Percentiles rank a stretch among this genome's conserved stretches.
These are phyloP conservation scores for Backusella westeae DNA, from an alignment of 192 early-diverging fungal species.

Conservation along the genomic window DNA sequence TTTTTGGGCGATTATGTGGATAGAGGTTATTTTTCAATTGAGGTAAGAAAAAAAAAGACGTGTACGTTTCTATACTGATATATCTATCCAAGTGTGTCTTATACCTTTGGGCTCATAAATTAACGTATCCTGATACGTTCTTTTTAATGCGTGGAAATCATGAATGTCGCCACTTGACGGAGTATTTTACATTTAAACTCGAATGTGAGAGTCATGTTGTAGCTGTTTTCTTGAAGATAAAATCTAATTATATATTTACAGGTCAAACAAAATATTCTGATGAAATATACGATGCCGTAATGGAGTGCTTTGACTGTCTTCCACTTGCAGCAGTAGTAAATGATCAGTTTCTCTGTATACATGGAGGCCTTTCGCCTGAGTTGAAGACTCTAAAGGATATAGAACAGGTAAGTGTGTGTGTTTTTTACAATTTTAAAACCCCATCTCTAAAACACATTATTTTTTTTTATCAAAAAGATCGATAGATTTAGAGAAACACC, in stretches of 20 bases:
- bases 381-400: slow-evolving; percentile 89
- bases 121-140: slow-evolving; percentile 83
- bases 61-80: not conserved
- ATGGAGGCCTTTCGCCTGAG: slow-evolving; percentile 92
- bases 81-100: slow-evolving; percentile 69
- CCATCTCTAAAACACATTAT: slow-evolving; percentile 41
- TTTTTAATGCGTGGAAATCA: slow-evolving; percentile 95
- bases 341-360: slow-evolving; percentile 87
- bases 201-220: slow-evolving; percentile 77
- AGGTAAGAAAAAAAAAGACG: slow-evolving; percentile 47
- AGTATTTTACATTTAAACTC: slow-evolving; percentile 96
- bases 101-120: slow-evolving; percentile 85
- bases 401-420: slow-evolving; percentile 85
- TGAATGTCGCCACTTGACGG: slow-evolving; percentile 96
- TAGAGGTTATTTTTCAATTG: slow-evolving; percentile 95
- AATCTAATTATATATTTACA: not conserved
- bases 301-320: slow-evolving; percentile 90
- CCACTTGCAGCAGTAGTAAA: slow-evolving; percentile 91
- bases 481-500: slow-evolving; percentile 89
- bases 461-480: slow-evolving; percentile 42
- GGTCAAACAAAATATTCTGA: slow-evolving; percentile 84
- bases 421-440: slow-evolving; percentile 67
- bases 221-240: slow-evolving; percentile 43
- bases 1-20: slow-evolving; percentile 99
- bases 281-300: slow-evolving; percentile 77